Evolutionary conservation across 768 basidiomycete genomes (phyloP).

Genomic region (Tephrocybe sp.): DNA sequence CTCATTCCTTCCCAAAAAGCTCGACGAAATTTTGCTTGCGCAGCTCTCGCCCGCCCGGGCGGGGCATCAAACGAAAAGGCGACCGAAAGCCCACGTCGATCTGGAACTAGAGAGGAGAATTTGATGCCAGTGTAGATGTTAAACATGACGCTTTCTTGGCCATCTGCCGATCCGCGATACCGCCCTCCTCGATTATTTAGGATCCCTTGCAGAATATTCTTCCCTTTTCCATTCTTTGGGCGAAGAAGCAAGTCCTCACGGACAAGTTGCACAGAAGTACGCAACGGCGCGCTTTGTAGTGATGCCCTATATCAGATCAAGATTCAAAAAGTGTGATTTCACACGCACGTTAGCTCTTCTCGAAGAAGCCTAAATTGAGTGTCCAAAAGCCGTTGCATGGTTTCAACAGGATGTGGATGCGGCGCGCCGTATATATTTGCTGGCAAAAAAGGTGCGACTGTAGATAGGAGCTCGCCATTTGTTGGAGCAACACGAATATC

Average conservation of each 20-base stretch:
- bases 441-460: constrained; percentile 54
- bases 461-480: constrained; percentile 55
- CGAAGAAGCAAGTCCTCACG: constrained; percentile 37
- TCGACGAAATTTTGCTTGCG: constrained; percentile 33
- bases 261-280: constrained; percentile 47
- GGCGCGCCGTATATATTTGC: constrained; percentile 58
- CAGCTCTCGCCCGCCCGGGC: constrained; percentile 49
- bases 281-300: constrained; percentile 44
- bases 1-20: constrained; percentile 62
- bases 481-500: constrained; percentile 72
- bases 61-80: constrained; percentile 49
- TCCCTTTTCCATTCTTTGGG: constrained; percentile 2
- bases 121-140: constrained; percentile 56
- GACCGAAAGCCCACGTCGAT: constrained; percentile 50
- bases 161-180: constrained; percentile 43
- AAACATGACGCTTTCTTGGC: constrained; percentile 52
- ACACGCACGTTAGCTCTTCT: constrained; percentile 63
- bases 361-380: constrained; percentile 73
- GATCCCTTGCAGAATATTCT: constrained; percentile 44
- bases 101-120: constrained; percentile 45
- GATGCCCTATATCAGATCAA: not conserved
- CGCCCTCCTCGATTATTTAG: constrained; percentile 53
- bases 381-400: constrained; percentile 68
- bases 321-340: not conserved
- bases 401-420: constrained; percentile 52